Evolutionary conservation across 352 stramenopile species (phyloP).

Genomic region (Globisporangium nunn): DNA sequence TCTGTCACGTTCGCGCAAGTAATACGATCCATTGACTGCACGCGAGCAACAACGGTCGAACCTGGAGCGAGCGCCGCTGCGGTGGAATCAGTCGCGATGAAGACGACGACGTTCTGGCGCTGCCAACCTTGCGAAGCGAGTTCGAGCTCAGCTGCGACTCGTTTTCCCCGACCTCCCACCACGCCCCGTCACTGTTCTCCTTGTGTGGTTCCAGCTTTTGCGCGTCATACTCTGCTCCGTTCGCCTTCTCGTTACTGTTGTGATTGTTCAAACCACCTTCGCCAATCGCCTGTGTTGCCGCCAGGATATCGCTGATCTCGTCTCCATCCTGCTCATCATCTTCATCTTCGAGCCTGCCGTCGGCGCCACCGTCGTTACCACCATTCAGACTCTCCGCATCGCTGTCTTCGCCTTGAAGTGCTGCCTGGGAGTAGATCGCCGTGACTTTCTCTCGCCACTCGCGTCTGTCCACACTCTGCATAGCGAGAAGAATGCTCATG

Average conservation of each 20-base stretch:
- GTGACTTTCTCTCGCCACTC: constrained; percentile 19
- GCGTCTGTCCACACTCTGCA: constrained; percentile 28
- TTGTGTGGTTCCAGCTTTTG: background rate
- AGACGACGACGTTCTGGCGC: constrained; percentile 16
- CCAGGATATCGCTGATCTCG: constrained; percentile 67
- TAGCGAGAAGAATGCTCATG: constrained; percentile 36
- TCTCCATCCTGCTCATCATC: constrained; percentile 14
- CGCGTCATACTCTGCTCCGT: background rate
- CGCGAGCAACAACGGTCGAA: constrained; percentile 6
- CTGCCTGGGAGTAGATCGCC: constrained; percentile 10
- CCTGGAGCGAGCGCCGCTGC: constrained; percentile 19
- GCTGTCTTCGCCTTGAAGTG: constrained; percentile 1
- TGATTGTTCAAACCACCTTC: constrained; percentile 3
- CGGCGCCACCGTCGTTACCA: constrained; percentile 14
- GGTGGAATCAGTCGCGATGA: constrained; percentile 6
- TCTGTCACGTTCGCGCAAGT: background rate
- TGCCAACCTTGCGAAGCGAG: constrained; percentile 44
- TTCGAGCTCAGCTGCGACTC: constrained; percentile 20
- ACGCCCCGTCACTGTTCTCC: constrained; percentile 8
- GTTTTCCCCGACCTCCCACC: constrained; percentile 49
- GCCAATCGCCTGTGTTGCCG: constrained; percentile 44
- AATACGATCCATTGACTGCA: background rate
- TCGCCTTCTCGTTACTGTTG: background rate
- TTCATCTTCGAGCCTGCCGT: constrained; percentile 16
- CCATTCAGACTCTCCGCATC: background rate